Percentiles rank a stretch among this genome's conserved stretches.
phyloP scores from a whole-genome alignment of 306 rosid species.

The Cucumis hystrix region DNA sequence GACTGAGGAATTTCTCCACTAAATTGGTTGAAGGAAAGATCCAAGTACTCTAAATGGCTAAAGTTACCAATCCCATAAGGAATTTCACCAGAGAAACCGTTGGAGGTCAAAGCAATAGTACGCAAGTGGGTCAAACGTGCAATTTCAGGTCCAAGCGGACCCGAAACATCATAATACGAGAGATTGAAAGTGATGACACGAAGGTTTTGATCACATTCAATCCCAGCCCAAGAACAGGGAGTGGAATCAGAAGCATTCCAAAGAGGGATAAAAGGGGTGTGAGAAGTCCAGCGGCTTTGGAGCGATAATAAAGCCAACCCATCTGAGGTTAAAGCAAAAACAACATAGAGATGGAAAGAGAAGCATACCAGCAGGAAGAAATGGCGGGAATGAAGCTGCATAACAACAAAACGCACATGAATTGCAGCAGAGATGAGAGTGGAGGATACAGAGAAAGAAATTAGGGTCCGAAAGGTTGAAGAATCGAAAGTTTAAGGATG shows the following conservation, averaged over 20 bases:
- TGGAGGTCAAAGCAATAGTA: conserved; percentile 18
- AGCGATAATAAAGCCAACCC: conserved; percentile 47
- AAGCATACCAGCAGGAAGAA: conserved; percentile 19
- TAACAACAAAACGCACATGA: neutral
- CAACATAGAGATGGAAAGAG: conserved; percentile 13
- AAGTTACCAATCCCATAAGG: conserved; percentile 35
- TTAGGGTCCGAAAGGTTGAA: neutral
- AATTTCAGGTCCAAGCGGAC: conserved; percentile 46
- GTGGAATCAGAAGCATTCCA: conserved; percentile 55
- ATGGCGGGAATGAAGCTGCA: conserved; percentile 14
- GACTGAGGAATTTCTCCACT: conserved; percentile 36
- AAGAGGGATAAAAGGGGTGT: conserved; percentile 27
- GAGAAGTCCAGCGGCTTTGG: conserved; percentile 25
- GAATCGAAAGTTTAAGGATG: neutral
- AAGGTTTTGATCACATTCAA: conserved; percentile 30
- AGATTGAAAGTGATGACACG: conserved; percentile 42
- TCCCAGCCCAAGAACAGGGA: conserved; percentile 73
- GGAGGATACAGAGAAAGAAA: neutral
- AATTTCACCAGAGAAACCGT: conserved; percentile 29
- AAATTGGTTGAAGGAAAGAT: conserved; percentile 27
- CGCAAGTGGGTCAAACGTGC: conserved; percentile 27
- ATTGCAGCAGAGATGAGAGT: neutral
- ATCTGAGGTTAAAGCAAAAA: conserved; percentile 39
- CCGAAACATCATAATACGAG: conserved; percentile 25
- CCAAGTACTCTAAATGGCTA: conserved; percentile 25